These are phyloP conservation scores for Talaromyces trachyspermus DNA, from an alignment of 495 filamentous ascomycete genomes.

Conservation along the genomic window DNA sequence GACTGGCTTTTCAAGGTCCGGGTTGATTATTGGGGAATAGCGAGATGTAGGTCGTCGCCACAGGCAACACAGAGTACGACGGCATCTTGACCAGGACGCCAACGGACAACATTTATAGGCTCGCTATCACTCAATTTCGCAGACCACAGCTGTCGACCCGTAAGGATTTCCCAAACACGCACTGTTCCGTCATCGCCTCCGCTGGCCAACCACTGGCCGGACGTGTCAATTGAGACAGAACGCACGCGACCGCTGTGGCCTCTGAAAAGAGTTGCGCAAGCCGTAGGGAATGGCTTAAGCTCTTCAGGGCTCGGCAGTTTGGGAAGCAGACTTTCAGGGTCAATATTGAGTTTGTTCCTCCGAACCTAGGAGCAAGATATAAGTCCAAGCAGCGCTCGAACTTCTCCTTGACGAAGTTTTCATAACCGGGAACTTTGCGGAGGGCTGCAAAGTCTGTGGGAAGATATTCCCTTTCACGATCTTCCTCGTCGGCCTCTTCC, in stretches of 20 bases:
- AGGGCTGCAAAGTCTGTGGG: slow-evolving; percentile 74
- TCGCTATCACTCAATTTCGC: slow-evolving; percentile 73
- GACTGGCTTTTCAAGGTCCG: slow-evolving; percentile 64
- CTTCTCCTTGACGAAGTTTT: slow-evolving; percentile 82
- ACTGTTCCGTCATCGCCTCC: slow-evolving; percentile 94
- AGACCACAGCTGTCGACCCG: slow-evolving; percentile 82
- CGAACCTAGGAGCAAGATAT: slow-evolving; percentile 90
- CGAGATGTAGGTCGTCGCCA: slow-evolving; percentile 77
- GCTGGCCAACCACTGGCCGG: slow-evolving; percentile 72
- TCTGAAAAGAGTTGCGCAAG: slow-evolving; percentile 71
- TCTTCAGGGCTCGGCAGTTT: slow-evolving; percentile 94
- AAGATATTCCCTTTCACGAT: slow-evolving; percentile 82
- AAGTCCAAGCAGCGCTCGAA: slow-evolving; percentile 94
- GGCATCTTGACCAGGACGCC: slow-evolving; percentile 78
- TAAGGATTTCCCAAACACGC: slow-evolving; percentile 81
- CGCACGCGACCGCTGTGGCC: slow-evolving; percentile 88
- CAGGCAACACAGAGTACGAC: slow-evolving; percentile 75
- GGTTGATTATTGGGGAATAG: slow-evolving; percentile 68
- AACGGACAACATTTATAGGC: slow-evolving; percentile 77
- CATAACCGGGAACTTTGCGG: slow-evolving; percentile 89
- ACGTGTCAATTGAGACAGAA: slow-evolving; percentile 69
- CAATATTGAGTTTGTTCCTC: slow-evolving; percentile 91
- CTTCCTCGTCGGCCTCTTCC: slow-evolving; percentile 83
- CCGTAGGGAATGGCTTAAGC: slow-evolving; percentile 86
- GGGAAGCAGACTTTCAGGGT: slow-evolving; percentile 85